These are phyloP conservation scores for Blepharisma japonicum DNA, from an alignment of 73 alveolate species.

Conservation along the genomic window DNA sequence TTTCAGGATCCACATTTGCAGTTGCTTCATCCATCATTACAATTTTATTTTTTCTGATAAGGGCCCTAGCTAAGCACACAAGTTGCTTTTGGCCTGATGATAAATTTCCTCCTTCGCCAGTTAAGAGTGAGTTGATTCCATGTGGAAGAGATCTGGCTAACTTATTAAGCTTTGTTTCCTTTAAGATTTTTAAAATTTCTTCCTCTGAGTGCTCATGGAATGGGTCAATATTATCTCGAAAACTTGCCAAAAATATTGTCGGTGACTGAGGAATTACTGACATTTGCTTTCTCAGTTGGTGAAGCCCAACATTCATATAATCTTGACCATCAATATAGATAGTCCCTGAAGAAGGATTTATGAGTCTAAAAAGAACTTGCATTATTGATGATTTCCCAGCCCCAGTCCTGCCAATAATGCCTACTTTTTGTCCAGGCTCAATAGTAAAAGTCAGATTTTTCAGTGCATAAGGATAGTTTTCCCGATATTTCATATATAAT, in stretches of 20 bases:
- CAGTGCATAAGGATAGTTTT: constrained; percentile 37
- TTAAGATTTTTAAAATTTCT: constrained; percentile 48
- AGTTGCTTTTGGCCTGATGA: constrained; percentile 73
- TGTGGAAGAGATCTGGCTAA: constrained; percentile 32
- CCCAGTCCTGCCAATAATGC: constrained; percentile 95
- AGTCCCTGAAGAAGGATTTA: constrained; percentile 7
- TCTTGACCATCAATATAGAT: constrained; percentile 65
- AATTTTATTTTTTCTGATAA: constrained; percentile 59
- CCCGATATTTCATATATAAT: constrained; percentile 44
- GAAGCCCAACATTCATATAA: constrained; percentile 52
- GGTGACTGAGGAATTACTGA: constrained; percentile 75
- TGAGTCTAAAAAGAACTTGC: constrained; percentile 54
- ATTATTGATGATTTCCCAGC: constrained; percentile 91
- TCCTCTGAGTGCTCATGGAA: constrained; percentile 48
- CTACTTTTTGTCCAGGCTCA: constrained; percentile 76
- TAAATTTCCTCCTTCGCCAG: constrained; percentile 42
- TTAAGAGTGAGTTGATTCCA: neutral
- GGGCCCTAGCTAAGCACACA: constrained; percentile 75
- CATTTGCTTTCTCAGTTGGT: constrained; percentile 53
- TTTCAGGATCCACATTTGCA: constrained; percentile 75
- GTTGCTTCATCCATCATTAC: constrained; percentile 92
- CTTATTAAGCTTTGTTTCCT: constrained; percentile 63
- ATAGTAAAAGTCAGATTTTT: constrained; percentile 62
- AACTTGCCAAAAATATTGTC: constrained; percentile 69
- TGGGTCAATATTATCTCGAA: constrained; percentile 86